These are phyloP conservation scores for Neurospora pannonica DNA, from an alignment of 495 filamentous ascomycete species.

Conservation along the genomic window DNA sequence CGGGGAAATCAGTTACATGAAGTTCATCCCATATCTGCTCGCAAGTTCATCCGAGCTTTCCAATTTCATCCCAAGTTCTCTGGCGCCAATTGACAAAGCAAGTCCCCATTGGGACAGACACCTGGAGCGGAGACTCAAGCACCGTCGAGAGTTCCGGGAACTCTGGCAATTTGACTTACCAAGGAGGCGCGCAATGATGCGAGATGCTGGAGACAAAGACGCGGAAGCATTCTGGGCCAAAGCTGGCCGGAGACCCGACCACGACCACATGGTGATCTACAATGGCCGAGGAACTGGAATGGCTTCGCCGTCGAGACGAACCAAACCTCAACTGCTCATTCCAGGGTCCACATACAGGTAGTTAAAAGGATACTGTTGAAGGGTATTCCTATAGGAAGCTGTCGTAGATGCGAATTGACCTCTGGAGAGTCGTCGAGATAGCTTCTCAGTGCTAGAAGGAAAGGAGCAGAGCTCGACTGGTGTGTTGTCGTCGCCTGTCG, in stretches of 20 bases:
- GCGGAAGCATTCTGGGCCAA: conserved; percentile 16
- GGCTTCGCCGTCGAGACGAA: conserved; percentile 15
- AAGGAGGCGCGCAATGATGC: conserved; percentile 14
- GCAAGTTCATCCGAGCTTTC: not conserved
- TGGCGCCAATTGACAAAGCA: conserved; percentile 1
- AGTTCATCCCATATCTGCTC: not conserved
- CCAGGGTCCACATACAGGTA: not conserved
- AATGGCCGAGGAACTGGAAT: not conserved
- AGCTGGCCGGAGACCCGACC: conserved; percentile 14
- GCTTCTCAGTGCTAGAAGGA: not conserved
- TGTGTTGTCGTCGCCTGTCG: not conserved
- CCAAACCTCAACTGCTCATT: conserved; percentile 11
- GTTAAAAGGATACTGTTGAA: not conserved
- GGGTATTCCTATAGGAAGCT: not conserved
- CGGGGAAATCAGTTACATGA: not conserved
- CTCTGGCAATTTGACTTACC: not conserved
- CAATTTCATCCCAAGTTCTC: conserved; percentile 5
- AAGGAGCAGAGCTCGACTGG: not conserved
- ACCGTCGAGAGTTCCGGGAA: not conserved
- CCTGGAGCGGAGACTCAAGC: not conserved
- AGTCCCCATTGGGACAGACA: not conserved
- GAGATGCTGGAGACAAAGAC: conserved; percentile 5
- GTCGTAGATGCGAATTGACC: not conserved
- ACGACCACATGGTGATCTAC: conserved; percentile 17
- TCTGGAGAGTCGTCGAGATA: not conserved